Evolutionary conservation across 371 early-diverging fungal species (phyloP), one percentile per base, ranked within the genome.

Genomic region (Homolaphlyctis polyrhiza): DNA sequence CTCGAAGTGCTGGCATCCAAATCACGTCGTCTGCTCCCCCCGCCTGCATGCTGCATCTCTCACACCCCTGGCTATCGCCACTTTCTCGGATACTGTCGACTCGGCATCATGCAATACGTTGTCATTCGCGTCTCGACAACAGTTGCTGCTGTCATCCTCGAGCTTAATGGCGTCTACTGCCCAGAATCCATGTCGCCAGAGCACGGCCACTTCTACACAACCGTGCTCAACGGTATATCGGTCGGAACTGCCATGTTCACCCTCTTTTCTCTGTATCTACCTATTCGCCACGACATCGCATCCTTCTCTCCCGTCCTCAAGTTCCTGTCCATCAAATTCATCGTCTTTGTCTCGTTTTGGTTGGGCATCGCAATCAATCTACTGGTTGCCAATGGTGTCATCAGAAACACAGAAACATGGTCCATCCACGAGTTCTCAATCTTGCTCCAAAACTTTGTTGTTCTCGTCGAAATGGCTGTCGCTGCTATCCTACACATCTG

Each of bases 291-390:
- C 81, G 87, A 87, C 87, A 80, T 66, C 63, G 36, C 21, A 16
- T n/a, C 39, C 1, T 43, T 54, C 65, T 85, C 90, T 32, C 94
- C 95, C 4, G 67, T 93, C n/a, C 89, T 92, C 29, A 94, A 96
- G 71, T 95, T 96, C 64, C 71, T 95, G 18, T 92, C 92, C 62
- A 87, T 96, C 72, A 96, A 96, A 72, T 90, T 90, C 2, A 87
- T 95, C 23, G 86, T 96, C 60, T 95, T 95, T 67, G 90, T 96
- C 67, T 88, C 91, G 0, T 96, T 92, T 74, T 92, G 95, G 91
- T 94, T 94, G 71, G 86, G 89, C 28, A 75, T 95, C 29, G 82
- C 84, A 18, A 84, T 96, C 50, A 87, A 94, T 29, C 69, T 92
- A 3, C 69, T 95, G 30, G 62, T 63, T 11, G 34, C 47, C 27